phyloP scores from a whole-genome alignment of 345 rosid genomes.

The Noccaea bulbosa region DNA sequence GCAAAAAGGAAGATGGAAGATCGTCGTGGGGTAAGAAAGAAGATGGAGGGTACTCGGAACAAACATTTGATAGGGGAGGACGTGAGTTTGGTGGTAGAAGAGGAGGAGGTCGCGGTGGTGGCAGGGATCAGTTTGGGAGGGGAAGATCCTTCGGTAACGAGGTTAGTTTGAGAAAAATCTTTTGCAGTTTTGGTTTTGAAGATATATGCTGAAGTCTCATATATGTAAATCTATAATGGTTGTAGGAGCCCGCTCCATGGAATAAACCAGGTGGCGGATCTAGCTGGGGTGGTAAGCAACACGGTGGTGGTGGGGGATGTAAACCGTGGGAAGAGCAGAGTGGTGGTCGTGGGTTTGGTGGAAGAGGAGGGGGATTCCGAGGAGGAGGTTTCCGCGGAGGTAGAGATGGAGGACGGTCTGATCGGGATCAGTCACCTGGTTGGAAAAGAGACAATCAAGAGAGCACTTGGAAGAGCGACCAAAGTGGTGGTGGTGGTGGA shows the following conservation, averaged over 20 bases:
- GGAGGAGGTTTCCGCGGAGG: slow-evolving; percentile 45
- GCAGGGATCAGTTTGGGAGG: slow-evolving; percentile 46
- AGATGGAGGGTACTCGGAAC: slow-evolving; percentile 30
- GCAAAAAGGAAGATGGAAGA: slow-evolving; percentile 22
- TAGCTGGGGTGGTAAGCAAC: slow-evolving; percentile 16
- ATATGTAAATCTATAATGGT: slow-evolving; percentile 15
- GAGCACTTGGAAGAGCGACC: slow-evolving; percentile 40
- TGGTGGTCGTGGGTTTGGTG: slow-evolving; percentile 51
- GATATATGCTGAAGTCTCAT: slow-evolving; percentile 8
- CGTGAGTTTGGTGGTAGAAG: slow-evolving; percentile 46
- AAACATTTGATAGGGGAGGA: slow-evolving; percentile 42
- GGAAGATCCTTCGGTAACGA: slow-evolving; percentile 42
- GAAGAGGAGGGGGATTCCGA: slow-evolving; percentile 45
- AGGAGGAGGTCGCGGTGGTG: slow-evolving; percentile 45
- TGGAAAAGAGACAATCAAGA: slow-evolving; percentile 43
- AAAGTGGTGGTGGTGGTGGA: slow-evolving; percentile 39
- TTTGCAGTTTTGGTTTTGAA: neutral
- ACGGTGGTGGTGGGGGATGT: slow-evolving; percentile 36
- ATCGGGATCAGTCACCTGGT: slow-evolving; percentile 40
- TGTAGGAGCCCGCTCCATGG: slow-evolving; percentile 43
- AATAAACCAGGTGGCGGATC: slow-evolving; percentile 39
- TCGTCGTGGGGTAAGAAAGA: slow-evolving; percentile 46
- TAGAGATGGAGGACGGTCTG: slow-evolving; percentile 41
- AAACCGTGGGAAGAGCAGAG: slow-evolving; percentile 33
- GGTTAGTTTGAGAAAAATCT: slow-evolving; percentile 27